phyloP scores from a whole-genome alignment of 306 rosid genomes.

The Lathyrus oleraceus region DNA sequence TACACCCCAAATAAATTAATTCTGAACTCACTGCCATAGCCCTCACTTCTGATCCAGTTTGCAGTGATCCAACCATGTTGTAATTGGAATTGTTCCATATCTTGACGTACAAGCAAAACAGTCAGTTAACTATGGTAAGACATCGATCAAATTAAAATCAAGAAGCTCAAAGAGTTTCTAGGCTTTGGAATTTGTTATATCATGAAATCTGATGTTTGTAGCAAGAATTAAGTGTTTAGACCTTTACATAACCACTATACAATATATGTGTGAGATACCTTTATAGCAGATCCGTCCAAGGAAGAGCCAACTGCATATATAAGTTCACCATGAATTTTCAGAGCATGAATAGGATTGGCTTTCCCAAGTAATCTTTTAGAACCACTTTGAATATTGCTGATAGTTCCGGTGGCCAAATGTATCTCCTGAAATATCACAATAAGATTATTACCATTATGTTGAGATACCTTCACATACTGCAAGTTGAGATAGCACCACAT shows the following conservation, averaged over 20 bases:
- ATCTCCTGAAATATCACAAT: constrained; percentile 61
- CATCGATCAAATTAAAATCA: constrained; percentile 27
- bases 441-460: constrained; percentile 23
- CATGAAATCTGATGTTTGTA: constrained; percentile 9
- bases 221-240: constrained; percentile 1
- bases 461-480: constrained; percentile 24
- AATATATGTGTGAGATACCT: constrained; percentile 51
- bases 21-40: constrained; percentile 75
- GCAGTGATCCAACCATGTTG: constrained; percentile 63
- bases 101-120: constrained; percentile 41
- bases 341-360: constrained; percentile 67
- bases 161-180: constrained; percentile 1
- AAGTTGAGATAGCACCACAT: constrained; percentile 23
- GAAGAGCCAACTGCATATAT: constrained; percentile 69
- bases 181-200: constrained; percentile 5
- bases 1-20: constrained; percentile 82
- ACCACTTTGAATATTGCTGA: constrained; percentile 66
- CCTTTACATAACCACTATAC: constrained; percentile 1
- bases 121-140: constrained; percentile 18
- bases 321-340: constrained; percentile 64
- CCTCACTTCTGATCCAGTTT: constrained; percentile 69
- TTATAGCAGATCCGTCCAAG: constrained; percentile 71
- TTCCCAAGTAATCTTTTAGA: constrained; percentile 69
- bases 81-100: constrained; percentile 69
- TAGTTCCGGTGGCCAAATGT: constrained; percentile 69